phyloP scores from a whole-genome alignment of 75 land plant species.

The Pinus albicaulis region DNA sequence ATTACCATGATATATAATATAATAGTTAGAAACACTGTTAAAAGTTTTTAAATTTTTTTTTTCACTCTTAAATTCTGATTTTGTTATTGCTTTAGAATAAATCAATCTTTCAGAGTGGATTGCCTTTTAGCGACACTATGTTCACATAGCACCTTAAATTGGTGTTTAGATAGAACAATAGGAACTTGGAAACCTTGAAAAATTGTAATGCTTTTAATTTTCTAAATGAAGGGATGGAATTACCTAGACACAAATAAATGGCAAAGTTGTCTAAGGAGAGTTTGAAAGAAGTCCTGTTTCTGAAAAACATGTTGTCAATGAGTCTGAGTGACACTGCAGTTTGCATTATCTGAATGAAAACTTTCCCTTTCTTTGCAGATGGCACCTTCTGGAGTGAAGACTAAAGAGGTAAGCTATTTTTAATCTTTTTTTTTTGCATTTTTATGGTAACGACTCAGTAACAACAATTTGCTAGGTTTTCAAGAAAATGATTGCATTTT shows the following conservation, averaged over 20 bases:
- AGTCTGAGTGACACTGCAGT: neutral
- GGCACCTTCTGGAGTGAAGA: constrained; percentile 32
- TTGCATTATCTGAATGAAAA: neutral
- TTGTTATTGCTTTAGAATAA: neutral
- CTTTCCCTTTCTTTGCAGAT: constrained; percentile 30
- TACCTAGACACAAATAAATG: neutral
- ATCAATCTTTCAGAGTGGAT: neutral
- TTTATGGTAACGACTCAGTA: neutral
- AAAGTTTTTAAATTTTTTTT: neutral
- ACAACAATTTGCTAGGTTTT: neutral
- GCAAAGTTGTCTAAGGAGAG: neutral
- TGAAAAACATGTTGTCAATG: neutral
- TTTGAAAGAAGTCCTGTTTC: neutral
- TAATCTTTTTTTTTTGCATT: neutral
- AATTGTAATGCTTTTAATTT: neutral
- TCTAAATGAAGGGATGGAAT: neutral
- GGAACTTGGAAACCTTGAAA: neutral
- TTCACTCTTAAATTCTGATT: neutral
- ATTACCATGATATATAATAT: neutral
- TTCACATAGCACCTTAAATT: neutral
- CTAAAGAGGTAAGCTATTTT: constrained; percentile 36
- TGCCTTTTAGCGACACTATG: neutral
- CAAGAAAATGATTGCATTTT: neutral
- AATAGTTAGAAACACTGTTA: neutral
- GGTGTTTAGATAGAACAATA: neutral